These are phyloP conservation scores for Boeremia exigua DNA, from an alignment of 2,329 filamentous ascomycete species.

Conservation along the genomic window DNA sequence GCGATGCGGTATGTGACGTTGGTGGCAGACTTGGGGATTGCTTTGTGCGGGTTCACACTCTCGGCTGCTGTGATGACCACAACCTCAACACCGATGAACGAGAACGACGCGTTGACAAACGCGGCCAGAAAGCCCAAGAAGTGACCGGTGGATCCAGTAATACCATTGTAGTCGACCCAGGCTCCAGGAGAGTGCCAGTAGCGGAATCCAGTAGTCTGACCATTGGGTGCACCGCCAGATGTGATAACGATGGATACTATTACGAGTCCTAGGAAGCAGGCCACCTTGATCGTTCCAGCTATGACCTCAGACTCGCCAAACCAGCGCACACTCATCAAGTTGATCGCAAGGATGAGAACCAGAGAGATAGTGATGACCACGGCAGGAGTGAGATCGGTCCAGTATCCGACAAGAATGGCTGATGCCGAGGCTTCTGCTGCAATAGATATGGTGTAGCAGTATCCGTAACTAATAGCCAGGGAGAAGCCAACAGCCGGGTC, in stretches of 20 bases:
- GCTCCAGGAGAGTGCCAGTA: constrained; percentile 72
- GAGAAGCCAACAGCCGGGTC: constrained; percentile 68
- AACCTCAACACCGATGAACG: constrained; percentile 58
- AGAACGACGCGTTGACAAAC: constrained; percentile 55
- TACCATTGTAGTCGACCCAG: constrained; percentile 69
- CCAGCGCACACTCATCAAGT: constrained; percentile 57
- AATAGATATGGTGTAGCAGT: constrained; percentile 56
- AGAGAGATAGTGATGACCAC: constrained; percentile 61
- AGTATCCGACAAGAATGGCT: constrained; percentile 47
- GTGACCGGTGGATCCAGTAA: constrained; percentile 51
- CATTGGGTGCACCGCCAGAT: constrained; percentile 58
- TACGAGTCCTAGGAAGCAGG: constrained; percentile 46
- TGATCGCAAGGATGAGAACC: constrained; percentile 58
- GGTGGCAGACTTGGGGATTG: constrained; percentile 65
- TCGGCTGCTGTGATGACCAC: constrained; percentile 69
- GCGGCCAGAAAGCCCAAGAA: constrained; percentile 65
- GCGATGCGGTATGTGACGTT: constrained; percentile 55
- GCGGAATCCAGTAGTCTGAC: constrained; percentile 65
- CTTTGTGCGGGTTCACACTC: constrained; percentile 67
- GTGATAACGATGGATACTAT: constrained; percentile 32
- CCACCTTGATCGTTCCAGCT: constrained; percentile 47
- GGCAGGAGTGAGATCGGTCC: constrained; percentile 60
- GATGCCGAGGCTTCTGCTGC: constrained; percentile 55
- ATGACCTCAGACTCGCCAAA: constrained; percentile 59
- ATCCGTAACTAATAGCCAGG: constrained; percentile 51